Evolutionary conservation across 2,329 filamentous ascomycete species (phyloP), one percentile per base, ranked within the genome.

Genomic region (Trichoderma sp.): DNA sequence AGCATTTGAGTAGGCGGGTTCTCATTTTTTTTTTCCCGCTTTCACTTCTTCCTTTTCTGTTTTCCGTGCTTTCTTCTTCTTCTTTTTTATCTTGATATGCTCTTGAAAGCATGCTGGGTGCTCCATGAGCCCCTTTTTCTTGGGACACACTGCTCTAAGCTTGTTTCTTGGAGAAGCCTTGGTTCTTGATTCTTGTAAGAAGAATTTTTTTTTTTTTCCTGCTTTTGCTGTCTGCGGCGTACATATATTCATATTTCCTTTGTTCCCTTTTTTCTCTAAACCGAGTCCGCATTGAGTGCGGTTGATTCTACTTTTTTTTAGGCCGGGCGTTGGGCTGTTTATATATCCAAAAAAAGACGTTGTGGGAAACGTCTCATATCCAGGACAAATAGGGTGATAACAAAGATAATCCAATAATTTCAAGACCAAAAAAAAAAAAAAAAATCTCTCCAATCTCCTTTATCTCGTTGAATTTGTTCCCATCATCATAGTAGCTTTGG

Each of bases 271-370:
- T 18, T 21, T 24, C 5, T 28, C 18, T 5, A 55, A 28, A 3
- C 49, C 26, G 32, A 68, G 56, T 26, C 66, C 59, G 68, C 55
- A 59, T 61, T 56, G 46, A 63, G 32, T 46, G 32, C 59, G 54
- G 59, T 37, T 51, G 70, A 59, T 49, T 18, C n/a, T 8, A 28
- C 56, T 66, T 21, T 61, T 43, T 49, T 43, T 49, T 43, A 13
- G 32, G 49, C 64, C 66, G 34, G 59, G 69, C 39, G 52, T 68
- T 59, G 21, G 68, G 56, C 54, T 68, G 52, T 65, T 70, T 49
- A 68, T 70, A 71, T 71, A 70, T 63, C 64, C 64, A 60, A 68
- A 63, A 68, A 63, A 49, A 37, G 66, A 63, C 58, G 66, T 63
- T 51, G 51, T 58, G 63, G 54, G 51, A 68, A 43, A 60, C 58